phyloP scores from a whole-genome alignment of 192 early-diverging fungal species.

The Coemansia sp. region DNA sequence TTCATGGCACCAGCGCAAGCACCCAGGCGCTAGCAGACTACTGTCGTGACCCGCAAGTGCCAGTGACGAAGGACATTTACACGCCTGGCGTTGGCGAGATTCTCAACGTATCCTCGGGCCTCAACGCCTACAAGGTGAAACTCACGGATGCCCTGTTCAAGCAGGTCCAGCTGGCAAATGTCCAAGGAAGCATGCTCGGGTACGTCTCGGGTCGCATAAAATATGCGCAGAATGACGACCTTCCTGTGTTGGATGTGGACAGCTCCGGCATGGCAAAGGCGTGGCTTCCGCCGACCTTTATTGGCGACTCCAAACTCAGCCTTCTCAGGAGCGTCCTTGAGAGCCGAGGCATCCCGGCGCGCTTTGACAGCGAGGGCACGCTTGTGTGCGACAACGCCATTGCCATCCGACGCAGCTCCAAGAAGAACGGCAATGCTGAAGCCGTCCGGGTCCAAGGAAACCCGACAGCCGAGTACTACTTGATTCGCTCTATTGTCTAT shows the following conservation, averaged over 20 bases:
- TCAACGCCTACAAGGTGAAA: slow-evolving; percentile 82
- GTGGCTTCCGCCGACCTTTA: slow-evolving; percentile 66
- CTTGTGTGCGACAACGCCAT: slow-evolving; percentile 81
- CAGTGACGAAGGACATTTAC: slow-evolving; percentile 81
- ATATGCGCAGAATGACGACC: slow-evolving; percentile 59
- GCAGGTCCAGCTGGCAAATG: slow-evolving; percentile 62
- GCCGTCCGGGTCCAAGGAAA: slow-evolving; percentile 46
- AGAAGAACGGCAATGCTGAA: slow-evolving; percentile 16
- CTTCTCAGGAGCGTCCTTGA: slow-evolving; percentile 73
- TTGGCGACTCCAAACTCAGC: slow-evolving; percentile 84
- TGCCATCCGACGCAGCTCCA: slow-evolving; percentile 48
- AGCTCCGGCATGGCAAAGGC: slow-evolving; percentile 22
- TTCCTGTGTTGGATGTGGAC: slow-evolving; percentile 73
- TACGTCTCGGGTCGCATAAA: slow-evolving; percentile 73
- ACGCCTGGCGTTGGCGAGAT: slow-evolving; percentile 78
- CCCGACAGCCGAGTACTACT: slow-evolving; percentile 50
- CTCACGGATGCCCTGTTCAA: slow-evolving; percentile 85
- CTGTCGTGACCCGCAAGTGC: slow-evolving; percentile 59
- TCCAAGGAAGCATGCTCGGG: slow-evolving; percentile 45
- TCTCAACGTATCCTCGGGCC: slow-evolving; percentile 85
- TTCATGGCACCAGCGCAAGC: slow-evolving; percentile 78
- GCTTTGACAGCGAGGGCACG: slow-evolving; percentile 81
- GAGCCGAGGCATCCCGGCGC: slow-evolving; percentile 69
- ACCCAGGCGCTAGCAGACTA: slow-evolving; percentile 65
- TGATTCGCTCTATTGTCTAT: slow-evolving; percentile 52